Conservation (phyloP, 176 grass and related monocot species). For the Oryza coarctata region DNA sequence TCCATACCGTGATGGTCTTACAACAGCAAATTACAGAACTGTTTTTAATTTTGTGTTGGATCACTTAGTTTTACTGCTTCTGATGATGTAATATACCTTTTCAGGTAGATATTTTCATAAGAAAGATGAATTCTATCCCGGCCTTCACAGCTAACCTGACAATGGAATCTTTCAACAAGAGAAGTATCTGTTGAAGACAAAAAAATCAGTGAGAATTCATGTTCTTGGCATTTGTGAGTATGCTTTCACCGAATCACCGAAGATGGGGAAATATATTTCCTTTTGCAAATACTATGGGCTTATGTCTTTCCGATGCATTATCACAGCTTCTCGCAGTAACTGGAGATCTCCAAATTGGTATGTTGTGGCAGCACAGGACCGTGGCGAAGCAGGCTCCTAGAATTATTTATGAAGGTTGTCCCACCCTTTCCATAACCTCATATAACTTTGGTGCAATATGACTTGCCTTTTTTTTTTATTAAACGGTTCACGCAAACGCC, state of each 20-base stretch:
- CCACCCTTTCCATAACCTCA: neutral
- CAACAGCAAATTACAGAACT: neutral
- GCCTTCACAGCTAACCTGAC: slow-evolving; percentile 96
- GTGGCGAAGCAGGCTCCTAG: neutral
- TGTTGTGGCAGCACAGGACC: neutral
- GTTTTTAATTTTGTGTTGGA: neutral
- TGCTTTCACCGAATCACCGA: neutral
- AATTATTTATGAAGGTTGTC: neutral
- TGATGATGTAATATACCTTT: slow-evolving; percentile 30
- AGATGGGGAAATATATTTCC: neutral
- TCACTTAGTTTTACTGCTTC: neutral
- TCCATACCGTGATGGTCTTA: neutral
- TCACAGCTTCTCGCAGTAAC: neutral
- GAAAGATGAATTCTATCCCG: slow-evolving; percentile 87
- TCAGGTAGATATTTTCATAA: slow-evolving; percentile 89
- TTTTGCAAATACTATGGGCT: neutral
- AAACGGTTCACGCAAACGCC: neutral
- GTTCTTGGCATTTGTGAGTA: slow-evolving; percentile 18
- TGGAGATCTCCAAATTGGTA: neutral
- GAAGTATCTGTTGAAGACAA: slow-evolving; percentile 60
- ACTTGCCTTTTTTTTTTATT: neutral
- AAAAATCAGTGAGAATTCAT: neutral
- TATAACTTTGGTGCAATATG: neutral
- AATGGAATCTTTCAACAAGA: slow-evolving; percentile 92
- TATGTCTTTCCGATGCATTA: neutral